Evolutionary conservation across 257 asterid genomes (phyloP).

Genomic region (Solanum sparsipilum): DNA sequence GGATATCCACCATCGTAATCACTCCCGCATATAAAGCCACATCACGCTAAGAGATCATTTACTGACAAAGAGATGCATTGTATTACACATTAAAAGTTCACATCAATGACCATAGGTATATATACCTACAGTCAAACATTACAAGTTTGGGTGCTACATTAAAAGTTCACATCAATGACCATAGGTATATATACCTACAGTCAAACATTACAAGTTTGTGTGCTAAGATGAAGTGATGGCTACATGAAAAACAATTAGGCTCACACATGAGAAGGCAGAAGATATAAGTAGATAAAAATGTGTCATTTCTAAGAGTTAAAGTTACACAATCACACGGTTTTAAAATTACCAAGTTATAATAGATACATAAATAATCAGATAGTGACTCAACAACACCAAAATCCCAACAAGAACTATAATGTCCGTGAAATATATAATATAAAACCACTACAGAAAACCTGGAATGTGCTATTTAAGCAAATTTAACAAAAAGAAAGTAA

Average conservation of each 20-base stretch:
- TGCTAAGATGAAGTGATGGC: not conserved
- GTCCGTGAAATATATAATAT: conserved; percentile 41
- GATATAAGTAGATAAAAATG: not conserved
- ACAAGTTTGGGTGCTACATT: no score
- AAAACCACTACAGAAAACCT: not conserved
- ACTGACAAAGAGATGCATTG: conserved; percentile 75
- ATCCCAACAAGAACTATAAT: conserved; percentile 97
- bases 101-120: no score
- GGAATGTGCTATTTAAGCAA: not conserved
- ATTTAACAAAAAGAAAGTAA: not conserved
- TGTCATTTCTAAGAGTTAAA: not conserved
- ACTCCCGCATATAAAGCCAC: conserved; percentile 81
- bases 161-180: no score
- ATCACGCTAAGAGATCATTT: conserved; percentile 87
- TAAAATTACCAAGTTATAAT: no score
- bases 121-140: no score
- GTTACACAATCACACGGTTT: not conserved
- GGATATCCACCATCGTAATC: conserved; percentile 97
- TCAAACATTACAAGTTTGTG: no score
- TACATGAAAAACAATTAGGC: not conserved
- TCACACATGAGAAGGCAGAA: no score
- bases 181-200: no score
- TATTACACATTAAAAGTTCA: not conserved
- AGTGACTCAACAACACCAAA: conserved; percentile 64
- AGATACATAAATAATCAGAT: no score